Evolutionary conservation across 768 basidiomycete genomes (phyloP), one percentile per base, ranked within the genome.

Genomic region (Cystofilobasidium bisporidii): DNA sequence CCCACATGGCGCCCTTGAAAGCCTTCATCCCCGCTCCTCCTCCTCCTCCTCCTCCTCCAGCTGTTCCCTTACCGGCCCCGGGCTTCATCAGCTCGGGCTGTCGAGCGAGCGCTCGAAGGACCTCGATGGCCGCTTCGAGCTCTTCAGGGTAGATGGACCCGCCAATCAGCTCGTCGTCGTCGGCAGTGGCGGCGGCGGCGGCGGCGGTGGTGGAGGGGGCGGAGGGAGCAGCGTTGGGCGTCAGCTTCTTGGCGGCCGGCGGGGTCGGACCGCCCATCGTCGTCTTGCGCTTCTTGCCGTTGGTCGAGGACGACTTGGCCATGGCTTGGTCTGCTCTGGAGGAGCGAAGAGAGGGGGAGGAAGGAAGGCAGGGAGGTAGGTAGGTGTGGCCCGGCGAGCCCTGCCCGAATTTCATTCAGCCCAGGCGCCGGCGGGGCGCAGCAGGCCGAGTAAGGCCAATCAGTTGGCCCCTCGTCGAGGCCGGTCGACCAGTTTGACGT

Each of bases 81-180:
- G n/a, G n/a, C 56, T 68, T 68, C 36, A 68, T 61, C 20, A 68
- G 32, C 30, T 62, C 62, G 4, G 67, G 67, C 33, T 68, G 62
- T 5, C 28, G 22, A 3, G 67, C 38, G 3, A 63, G 45, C 20
- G 60, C 47, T 5, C 47, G 38, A 1, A 68, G 53, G 26, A 68
- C 67, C 14, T 68, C 67, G 61, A 68, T 48, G 20, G 67, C 36
- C 1, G 61, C 53, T 32, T 63, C 61, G 43, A 68, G 60, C 33
- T 68, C 67, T 20, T 68, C 67, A 26, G 53, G 55, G 28, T 62
- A 61, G 38, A 68, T 36, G 32, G 63, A 17, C 0, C 67, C 67
- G 5, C 61, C 67, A 33, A 68, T 53, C 47, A 68, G 53, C 30
- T 43, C 61, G 47, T 60, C 59, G 38, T 62, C 61, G 26, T 45